Base-by-base conservation (phyloP, 768 basidiomycete genomes). In the Mycena rosella region DNA sequence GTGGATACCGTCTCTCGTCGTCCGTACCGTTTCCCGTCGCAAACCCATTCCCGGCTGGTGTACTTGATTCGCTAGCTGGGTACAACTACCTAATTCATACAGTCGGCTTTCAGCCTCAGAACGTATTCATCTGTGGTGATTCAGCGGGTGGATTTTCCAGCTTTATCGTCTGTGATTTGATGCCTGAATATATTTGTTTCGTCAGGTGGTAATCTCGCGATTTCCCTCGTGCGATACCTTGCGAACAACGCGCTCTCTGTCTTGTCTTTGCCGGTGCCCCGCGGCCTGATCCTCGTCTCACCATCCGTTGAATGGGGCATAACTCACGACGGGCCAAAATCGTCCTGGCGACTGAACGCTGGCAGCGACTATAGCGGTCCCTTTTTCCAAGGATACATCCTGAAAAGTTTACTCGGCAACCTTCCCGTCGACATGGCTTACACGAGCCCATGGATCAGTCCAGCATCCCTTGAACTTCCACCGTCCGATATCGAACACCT, bases 381-480 rank as follows among this genome's bases (percentile, higher is more conserved):
- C n/a, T 59, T 69, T 29, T 63, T 55, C 44, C 40, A 49, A 36
- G 17, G 75, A 8, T 74, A 77, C 56, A 63, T 74, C 2, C 71
- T 69, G 27, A 65, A 44, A 13, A 73, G 77, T 14, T 74, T 78
- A 36, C 48, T 79, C 2, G 76, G 79, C 1, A 65, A 74, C 1
- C 74, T 78, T 26, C 75, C 74, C 11, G 48, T 72, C n/a, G 77
- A 73, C 17, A 74, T 71, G 32, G 77, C 74, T 17, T 67, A 58
- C n/a, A 63, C 67, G 55, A 79, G 74, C 63, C 71, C 69, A 10
- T 83, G 79, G 60, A 66, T 83, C 40, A 82, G 81, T 0, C 81
- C 82, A 3, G 78, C 74, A n/a, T 81, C 79, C 34, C 62, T 75
- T 18, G 54, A 34, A 5, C 22, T 71, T 7, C 20, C 67, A 29